phyloP scores from a whole-genome alignment of 2,329 filamentous ascomycete genomes.

The Ceratocystis cacaofunesta region DNA sequence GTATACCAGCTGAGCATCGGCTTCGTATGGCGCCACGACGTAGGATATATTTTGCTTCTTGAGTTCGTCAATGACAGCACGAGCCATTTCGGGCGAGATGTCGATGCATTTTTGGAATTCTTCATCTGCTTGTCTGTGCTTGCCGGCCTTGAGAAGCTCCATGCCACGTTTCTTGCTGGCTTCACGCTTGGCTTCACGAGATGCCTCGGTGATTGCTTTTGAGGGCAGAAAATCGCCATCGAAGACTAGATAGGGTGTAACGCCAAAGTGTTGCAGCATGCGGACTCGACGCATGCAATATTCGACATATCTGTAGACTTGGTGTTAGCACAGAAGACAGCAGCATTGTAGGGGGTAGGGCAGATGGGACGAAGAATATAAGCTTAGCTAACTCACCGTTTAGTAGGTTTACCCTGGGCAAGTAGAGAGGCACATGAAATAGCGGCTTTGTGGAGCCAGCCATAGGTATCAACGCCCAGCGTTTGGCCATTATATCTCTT shows the following conservation, averaged over 20 bases:
- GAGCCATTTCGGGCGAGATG: constrained; percentile 90
- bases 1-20: constrained; percentile 92
- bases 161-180: constrained; percentile 62
- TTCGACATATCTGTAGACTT: constrained; percentile 56
- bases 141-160: constrained; percentile 69
- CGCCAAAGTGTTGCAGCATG: constrained; percentile 86
- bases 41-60: constrained; percentile 69
- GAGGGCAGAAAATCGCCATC: constrained; percentile 91
- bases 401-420: constrained; percentile 73
- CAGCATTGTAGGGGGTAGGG: neutral
- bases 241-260: constrained; percentile 91
- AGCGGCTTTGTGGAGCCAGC: constrained; percentile 91
- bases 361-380: neutral
- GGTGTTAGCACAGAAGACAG: constrained; percentile 9
- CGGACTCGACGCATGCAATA: constrained; percentile 79
- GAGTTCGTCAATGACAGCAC: constrained; percentile 77
- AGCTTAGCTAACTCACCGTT: constrained; percentile 43
- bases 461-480: constrained; percentile 91
- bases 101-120: constrained; percentile 94
- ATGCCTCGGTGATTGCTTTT: constrained; percentile 74
- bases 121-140: constrained; percentile 60
- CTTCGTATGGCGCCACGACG: constrained; percentile 91
- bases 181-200: constrained; percentile 58
- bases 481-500: constrained; percentile 80
- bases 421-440: constrained; percentile 83